Evolutionary conservation across 1,284 basidiomycete genomes (phyloP).

Genomic region (Puccinia polysora): DNA sequence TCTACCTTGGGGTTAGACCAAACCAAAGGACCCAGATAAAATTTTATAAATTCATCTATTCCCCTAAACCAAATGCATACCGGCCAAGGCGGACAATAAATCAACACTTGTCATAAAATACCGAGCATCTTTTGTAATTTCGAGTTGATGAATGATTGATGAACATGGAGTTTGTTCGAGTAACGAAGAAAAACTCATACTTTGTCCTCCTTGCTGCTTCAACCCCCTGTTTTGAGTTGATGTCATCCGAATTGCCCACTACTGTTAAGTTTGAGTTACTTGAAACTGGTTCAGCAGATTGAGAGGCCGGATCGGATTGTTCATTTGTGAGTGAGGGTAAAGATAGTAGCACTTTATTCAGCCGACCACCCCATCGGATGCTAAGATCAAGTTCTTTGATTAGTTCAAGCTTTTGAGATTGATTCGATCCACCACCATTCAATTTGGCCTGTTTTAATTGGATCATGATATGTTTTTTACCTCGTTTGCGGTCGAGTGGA

Average conservation of each 20-base stretch:
- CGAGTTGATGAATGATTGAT: no score
- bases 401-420: slow-evolving; percentile 10
- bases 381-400: slow-evolving; percentile 21
- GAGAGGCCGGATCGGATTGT: not conserved
- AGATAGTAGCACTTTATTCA: not conserved
- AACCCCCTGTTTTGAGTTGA: no score
- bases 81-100: no score
- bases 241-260: no score
- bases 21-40: slow-evolving; percentile 20
- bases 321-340: not conserved
- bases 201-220: no score
- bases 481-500: slow-evolving; percentile 14
- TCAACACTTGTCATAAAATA: no score
- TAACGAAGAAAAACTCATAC: no score
- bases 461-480: slow-evolving; percentile 33
- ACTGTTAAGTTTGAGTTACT: no score
- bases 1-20: slow-evolving; percentile 34
- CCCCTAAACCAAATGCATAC: slow-evolving; percentile 2
- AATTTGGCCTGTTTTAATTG: slow-evolving; percentile 14
- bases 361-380: slow-evolving; percentile 9
- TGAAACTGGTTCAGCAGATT: not conserved
- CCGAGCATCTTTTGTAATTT: no score
- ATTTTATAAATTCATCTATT: slow-evolving; percentile 29
- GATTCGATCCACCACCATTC: slow-evolving; percentile 7
- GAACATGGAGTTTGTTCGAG: no score